These are phyloP conservation scores for Digitaria exilis DNA, from an alignment of 202 grass and related monocot species.

Conservation along the genomic window DNA sequence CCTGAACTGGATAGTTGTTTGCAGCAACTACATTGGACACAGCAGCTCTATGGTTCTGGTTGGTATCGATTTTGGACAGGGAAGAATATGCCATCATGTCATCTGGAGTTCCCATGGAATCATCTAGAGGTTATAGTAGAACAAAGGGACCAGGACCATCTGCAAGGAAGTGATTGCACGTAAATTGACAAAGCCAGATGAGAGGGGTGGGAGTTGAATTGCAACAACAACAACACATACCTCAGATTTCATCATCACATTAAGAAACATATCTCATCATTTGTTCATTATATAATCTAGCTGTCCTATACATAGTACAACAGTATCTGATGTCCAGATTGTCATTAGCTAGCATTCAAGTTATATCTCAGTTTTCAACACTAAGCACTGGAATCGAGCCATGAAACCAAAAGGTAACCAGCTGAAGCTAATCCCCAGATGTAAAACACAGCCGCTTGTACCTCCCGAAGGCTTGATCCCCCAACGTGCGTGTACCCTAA, in stretches of 20 bases:
- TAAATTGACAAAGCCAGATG: background rate
- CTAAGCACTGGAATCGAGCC: background rate
- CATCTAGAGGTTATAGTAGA: conserved; percentile 30
- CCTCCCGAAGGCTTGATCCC: background rate
- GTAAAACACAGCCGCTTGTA: background rate
- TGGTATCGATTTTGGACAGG: conserved; percentile 30
- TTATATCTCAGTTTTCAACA: background rate
- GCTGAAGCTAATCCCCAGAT: background rate
- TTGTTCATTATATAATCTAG: background rate
- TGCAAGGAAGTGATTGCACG: background rate
- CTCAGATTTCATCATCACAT: background rate
- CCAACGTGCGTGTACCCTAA: background rate
- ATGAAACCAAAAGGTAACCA: background rate
- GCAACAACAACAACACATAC: background rate
- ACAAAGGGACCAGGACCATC: conserved; percentile 16
- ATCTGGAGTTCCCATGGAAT: conserved; percentile 50
- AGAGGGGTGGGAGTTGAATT: background rate
- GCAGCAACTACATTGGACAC: conserved; percentile 25
- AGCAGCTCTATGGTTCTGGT: conserved; percentile 11
- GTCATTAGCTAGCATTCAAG: background rate
- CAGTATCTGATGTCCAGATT: background rate
- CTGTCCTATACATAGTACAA: background rate
- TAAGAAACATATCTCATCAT: background rate
- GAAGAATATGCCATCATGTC: conserved; percentile 49
- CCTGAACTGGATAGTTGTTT: conserved; percentile 12